Evolutionary conservation across 768 basidiomycete species (phyloP), one percentile per base, ranked within the genome.

Genomic region (Leccinellum luteum): DNA sequence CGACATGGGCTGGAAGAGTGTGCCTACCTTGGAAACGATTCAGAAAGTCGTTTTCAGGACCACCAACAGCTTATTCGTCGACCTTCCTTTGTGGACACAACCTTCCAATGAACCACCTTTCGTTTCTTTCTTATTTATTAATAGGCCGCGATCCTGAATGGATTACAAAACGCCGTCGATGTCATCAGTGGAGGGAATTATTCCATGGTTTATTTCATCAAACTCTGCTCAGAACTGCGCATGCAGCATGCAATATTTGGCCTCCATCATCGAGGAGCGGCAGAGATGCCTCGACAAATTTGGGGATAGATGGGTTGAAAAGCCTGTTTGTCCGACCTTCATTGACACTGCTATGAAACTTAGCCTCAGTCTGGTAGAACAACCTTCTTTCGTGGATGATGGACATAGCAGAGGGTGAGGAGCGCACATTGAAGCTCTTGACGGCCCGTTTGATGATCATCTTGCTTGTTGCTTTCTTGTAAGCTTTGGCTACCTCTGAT

Each of bases 401-500:
- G 30, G 49, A 50, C 19, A n/a, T 21, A 15, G 6, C 45, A 32
- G 19, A 53, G 8, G 51, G 47, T 6, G 31, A 38, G 1, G 47
- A 57, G 31, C 32, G 14, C 19, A 57, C 41, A 1, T 4, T 31
- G 17, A 6, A 30, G 15, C 12, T 7, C 23, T 57, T 57, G 51
- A 49, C 51, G 2, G 12, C 4, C 5, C 51, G 53, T 32, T 21
- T 54, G 12, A 12, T 54, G 21, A 27, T 23, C 15, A 10, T 34
- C 21, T 25, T 34, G 15, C 45, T 54, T 43, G 44, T 44, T 10
- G 43, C 43, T 12, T 23, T 54, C 17, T 66, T 48, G 71, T 71
- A 28, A 25, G 64, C 44, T 4, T 17, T 6, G 8, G 1, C 19
- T 13, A 21, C 4, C 14, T 27, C 13, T 23, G n/a, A 4, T 14